A percentile compares a stretch with the other conserved stretches of the same genome.
Evolutionary conservation across 2,329 filamentous ascomycete species (phyloP).

Genomic region (Incumbomyces lentus): DNA sequence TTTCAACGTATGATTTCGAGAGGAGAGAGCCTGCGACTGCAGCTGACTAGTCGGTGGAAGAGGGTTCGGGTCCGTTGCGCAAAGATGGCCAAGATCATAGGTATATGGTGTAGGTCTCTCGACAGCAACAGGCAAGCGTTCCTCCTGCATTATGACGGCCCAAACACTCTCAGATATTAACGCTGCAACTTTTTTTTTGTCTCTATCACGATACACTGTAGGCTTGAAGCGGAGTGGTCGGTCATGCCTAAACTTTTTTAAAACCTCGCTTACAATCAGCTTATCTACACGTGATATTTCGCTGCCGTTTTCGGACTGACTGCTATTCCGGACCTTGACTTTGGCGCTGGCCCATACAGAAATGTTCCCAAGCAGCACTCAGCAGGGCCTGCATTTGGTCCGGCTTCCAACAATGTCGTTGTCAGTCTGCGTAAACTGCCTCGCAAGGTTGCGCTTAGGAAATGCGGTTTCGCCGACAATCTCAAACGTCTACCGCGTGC

Average conservation of each 20-base stretch:
- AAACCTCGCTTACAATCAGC: background rate
- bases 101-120: slow-evolving; percentile 81
- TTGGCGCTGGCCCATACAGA: no score
- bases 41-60: slow-evolving; percentile 45
- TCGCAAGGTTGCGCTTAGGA: slow-evolving; percentile 6
- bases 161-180: background rate
- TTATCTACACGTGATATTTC: slow-evolving; percentile 6
- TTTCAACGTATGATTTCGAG: slow-evolving; percentile 59
- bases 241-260: background rate
- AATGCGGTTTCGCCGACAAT: background rate
- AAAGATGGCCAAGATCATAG: slow-evolving; percentile 81
- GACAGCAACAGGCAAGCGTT: slow-evolving; percentile 48
- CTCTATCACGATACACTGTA: no score
- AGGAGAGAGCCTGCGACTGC: slow-evolving; percentile 20
- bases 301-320: background rate
- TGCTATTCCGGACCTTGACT: no score
- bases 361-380: no score
- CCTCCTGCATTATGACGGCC: slow-evolving; percentile 10
- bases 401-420: background rate
- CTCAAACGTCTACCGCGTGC: background rate
- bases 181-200: no score
- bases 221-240: background rate
- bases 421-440: slow-evolving; percentile 8
- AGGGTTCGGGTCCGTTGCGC: slow-evolving; percentile 80
- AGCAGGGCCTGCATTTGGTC: no score